phyloP scores from a whole-genome alignment of 2,329 filamentous ascomycete genomes.

The Trichoderma sp. region DNA sequence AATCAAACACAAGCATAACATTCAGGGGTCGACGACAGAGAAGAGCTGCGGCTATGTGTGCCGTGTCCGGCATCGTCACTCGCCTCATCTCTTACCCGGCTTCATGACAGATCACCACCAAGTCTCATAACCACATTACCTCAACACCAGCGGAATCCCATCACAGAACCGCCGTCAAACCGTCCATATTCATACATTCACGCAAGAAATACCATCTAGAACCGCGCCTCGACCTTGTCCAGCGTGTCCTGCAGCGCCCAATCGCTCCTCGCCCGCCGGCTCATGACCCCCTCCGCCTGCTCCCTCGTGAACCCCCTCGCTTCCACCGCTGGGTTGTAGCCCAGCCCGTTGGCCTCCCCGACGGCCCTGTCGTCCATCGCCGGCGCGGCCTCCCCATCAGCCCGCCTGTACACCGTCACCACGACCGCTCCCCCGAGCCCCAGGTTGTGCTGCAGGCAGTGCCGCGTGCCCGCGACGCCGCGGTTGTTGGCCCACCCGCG shows the following conservation, averaged over 20 bases:
- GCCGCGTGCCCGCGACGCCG: slow-evolving; percentile 65
- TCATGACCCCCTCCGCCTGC: slow-evolving; percentile 72
- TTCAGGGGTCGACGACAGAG: too few species aligned
- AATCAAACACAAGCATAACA: too few species aligned
- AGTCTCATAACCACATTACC: background rate
- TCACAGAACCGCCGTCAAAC: too few species aligned
- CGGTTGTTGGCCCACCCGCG: slow-evolving; percentile 96
- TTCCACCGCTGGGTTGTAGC: slow-evolving; percentile 89
- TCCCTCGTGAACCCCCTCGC: slow-evolving; percentile 84
- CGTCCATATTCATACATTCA: too few species aligned
- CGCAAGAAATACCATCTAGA: slow-evolving; percentile 31
- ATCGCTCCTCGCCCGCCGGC: slow-evolving; percentile 63
- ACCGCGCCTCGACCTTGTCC: slow-evolving; percentile 46
- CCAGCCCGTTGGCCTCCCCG: slow-evolving; percentile 67
- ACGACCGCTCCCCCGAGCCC: slow-evolving; percentile 90
- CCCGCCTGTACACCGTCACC: slow-evolving; percentile 83
- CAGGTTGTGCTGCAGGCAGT: slow-evolving; percentile 87
- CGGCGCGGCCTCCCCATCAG: slow-evolving; percentile 69
- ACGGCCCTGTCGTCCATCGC: slow-evolving; percentile 65
- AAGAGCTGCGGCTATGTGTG: background rate
- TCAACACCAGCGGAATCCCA: background rate
- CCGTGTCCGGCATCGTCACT: background rate
- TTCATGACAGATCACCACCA: background rate
- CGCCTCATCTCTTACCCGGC: background rate
- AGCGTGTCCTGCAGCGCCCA: slow-evolving; percentile 75